These are phyloP conservation scores for Coprinopsis cinerea DNA, from an alignment of 768 basidiomycete species.

Conservation along the genomic window DNA sequence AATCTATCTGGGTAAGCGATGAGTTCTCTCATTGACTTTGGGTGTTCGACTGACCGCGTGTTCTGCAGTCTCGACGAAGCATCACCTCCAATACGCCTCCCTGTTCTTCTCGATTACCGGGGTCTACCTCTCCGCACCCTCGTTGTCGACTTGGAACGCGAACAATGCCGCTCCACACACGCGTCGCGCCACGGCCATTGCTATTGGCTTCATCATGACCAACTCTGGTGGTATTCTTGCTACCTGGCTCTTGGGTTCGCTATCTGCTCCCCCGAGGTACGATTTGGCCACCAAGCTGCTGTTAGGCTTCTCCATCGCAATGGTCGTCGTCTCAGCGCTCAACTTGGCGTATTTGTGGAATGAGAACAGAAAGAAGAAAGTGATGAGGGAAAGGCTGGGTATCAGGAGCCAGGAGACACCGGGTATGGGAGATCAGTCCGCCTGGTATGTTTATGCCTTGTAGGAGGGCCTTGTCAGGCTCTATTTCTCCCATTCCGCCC, in stretches of 20 bases:
- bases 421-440: slow-evolving; percentile 43
- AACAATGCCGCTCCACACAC: slow-evolving; percentile 56
- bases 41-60: no score
- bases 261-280: slow-evolving; percentile 47
- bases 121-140: slow-evolving; percentile 46
- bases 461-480: no score
- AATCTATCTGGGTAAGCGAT: slow-evolving; percentile 46
- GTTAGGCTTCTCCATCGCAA: slow-evolving; percentile 33
- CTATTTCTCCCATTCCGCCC: no score
- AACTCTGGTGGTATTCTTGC: slow-evolving; percentile 57
- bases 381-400: slow-evolving; percentile 23
- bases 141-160: slow-evolving; percentile 52
- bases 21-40: not conserved
- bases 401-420: slow-evolving; percentile 29
- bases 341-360: slow-evolving; percentile 36
- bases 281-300: slow-evolving; percentile 40
- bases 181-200: slow-evolving; percentile 53
- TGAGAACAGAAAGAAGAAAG: slow-evolving; percentile 42
- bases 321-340: slow-evolving; percentile 28
- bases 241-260: slow-evolving; percentile 51
- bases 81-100: slow-evolving; percentile 43
- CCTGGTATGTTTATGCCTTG: slow-evolving; percentile 49
- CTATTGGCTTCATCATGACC: slow-evolving; percentile 51
- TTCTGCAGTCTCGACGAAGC: slow-evolving; percentile 28
- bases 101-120: slow-evolving; percentile 52